Percentiles rank a stretch among this genome's conserved stretches.
phyloP scores from a whole-genome alignment of 352 stramenopile genomes.

The Ophiocytium majus region DNA sequence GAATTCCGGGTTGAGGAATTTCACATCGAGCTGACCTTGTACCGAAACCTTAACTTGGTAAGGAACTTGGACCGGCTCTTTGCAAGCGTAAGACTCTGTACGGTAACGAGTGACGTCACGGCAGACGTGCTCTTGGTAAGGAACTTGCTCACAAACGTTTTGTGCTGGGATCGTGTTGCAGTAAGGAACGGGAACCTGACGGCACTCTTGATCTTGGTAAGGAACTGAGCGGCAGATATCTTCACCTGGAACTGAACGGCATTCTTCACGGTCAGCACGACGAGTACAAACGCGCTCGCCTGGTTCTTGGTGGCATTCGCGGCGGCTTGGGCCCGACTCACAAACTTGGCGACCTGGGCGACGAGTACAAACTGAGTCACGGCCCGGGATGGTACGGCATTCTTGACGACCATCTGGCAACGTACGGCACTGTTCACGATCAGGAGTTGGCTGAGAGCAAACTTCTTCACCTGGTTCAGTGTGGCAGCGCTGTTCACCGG shows the following conservation, averaged over 20 bases:
- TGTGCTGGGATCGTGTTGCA: constrained; percentile 2
- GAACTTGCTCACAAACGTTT: neutral
- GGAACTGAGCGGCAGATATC: constrained; percentile 16
- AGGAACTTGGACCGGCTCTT: constrained; percentile 15
- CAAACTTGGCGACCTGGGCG: constrained; percentile 11
- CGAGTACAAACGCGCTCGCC: constrained; percentile 11
- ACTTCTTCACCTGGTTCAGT: constrained; percentile 15
- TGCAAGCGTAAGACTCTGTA: neutral
- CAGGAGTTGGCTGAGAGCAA: constrained; percentile 8
- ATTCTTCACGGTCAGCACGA: constrained; percentile 6
- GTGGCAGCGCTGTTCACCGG: constrained; percentile 6
- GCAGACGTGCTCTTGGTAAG: neutral
- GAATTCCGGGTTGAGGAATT: constrained; percentile 2
- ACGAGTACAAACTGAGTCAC: neutral
- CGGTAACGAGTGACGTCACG: constrained; percentile 4
- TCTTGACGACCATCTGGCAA: neutral
- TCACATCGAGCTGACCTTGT: neutral
- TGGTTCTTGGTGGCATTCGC: neutral
- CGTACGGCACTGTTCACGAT: neutral
- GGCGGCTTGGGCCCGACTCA: neutral
- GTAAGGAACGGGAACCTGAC: neutral
- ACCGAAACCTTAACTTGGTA: constrained; percentile 3
- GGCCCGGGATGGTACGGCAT: neutral
- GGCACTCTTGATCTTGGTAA: constrained; percentile 15
- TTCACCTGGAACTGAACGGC: neutral